Base-by-base conservation (phyloP, 2,329 filamentous ascomycete genomes). In the Drechslerella stenobrocha region DNA sequence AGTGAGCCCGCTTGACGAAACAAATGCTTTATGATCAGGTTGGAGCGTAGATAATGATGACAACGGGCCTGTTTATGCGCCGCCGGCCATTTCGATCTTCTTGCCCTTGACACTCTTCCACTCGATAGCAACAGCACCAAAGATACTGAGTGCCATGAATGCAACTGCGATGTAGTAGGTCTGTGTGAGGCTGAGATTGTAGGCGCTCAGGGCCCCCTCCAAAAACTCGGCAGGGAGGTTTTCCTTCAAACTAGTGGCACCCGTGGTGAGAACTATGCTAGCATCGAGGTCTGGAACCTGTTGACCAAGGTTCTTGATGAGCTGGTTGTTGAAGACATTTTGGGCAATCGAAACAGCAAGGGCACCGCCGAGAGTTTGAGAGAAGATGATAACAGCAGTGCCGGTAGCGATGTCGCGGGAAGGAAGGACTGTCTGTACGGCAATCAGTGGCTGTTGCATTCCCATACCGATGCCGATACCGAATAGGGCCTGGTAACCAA, bases 401-500 rank as follows among this genome's bases (percentile, higher is more conserved):
- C 78, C 79, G 9, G 79, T 75, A 9, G 79, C 74, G 1, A 80
- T 76, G 52, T 81, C 79, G 9, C 70, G 70, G 13, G 48, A 73
- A n/a, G 74, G 73, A 13, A 80, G 75, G 8, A 80, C 79, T 0
- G 77, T 79, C 71, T 81, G 79, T 7, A 77, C 79, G 0, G 77
- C 80, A n/a, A 81, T 71, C 57, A 78, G 79, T 2, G 79, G 77
- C 4, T 76, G 76, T 72, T 81, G 80, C 63, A 79, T 76, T 22
- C 74, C 74, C 18, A 75, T 70, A n/a, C 79, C 80, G 67, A 78
- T 73, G n/a, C 77, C 80, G 32, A 76, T 74, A 51, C 80, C 80
- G 65, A 77, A 78, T 5, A 81, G 73, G 40, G 82, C 79, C 73
- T 84, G 82, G 73, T 81, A 84, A 15, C 82, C 82, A 69, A 84